Conservation (phyloP, 257 asterid genomes). For the Thymus mandschuricus region DNA sequence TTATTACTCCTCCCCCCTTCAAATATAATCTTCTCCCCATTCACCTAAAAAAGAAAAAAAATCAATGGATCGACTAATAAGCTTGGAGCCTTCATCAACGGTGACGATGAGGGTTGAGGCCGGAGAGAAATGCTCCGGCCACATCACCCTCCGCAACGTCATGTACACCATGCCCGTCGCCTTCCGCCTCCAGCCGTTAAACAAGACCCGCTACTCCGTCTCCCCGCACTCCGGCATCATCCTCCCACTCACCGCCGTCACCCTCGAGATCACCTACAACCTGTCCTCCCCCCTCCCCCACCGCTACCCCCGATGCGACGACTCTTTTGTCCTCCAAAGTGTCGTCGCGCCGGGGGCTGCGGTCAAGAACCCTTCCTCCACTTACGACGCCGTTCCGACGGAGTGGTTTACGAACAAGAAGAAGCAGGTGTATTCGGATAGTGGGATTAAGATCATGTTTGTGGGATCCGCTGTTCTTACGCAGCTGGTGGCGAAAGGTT, state of each 20-base stretch:
- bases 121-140: slow-evolving; percentile 57
- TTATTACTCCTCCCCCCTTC: background rate
- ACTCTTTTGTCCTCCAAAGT: slow-evolving; percentile 62
- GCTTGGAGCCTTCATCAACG: slow-evolving; percentile 67
- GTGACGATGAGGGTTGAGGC: slow-evolving; percentile 65
- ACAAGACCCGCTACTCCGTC: slow-evolving; percentile 50
- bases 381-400: slow-evolving; percentile 50
- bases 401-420: slow-evolving; percentile 84
- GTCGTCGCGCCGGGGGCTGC: slow-evolving; percentile 79
- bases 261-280: slow-evolving; percentile 58
- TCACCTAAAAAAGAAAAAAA: too few relatives aligned
- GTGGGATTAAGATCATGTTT: slow-evolving; percentile 68
- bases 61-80: slow-evolving; percentile 69
- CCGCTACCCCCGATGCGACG: slow-evolving; percentile 60
- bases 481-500: slow-evolving; percentile 49
- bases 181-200: slow-evolving; percentile 61
- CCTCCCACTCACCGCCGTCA: slow-evolving; percentile 54
- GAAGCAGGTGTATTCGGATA: slow-evolving; percentile 83
- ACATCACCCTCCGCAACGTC: slow-evolving; percentile 59
- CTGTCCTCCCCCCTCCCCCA: slow-evolving; percentile 52
- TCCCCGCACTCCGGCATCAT: slow-evolving; percentile 76
- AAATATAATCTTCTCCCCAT: background rate
- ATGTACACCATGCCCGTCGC: slow-evolving; percentile 95
- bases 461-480: slow-evolving; percentile 59
- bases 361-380: slow-evolving; percentile 45